Conservation (phyloP, 495 filamentous ascomycete species). For the Daldinia caldariorum region DNA sequence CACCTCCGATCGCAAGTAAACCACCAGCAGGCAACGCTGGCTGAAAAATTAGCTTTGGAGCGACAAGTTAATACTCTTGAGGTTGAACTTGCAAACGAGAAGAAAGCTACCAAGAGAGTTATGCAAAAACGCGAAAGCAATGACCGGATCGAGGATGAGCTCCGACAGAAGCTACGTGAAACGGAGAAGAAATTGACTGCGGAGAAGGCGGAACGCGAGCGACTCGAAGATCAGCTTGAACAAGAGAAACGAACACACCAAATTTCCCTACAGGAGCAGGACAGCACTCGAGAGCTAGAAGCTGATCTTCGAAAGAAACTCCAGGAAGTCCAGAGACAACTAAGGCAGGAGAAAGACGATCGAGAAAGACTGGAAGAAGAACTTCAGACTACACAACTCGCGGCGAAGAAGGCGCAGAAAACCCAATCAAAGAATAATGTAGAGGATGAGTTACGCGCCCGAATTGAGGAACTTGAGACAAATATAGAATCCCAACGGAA, state of each 20-base stretch:
- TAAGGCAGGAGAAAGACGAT: conserved; percentile 51
- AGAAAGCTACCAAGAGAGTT: conserved; percentile 69
- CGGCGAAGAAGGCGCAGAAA: conserved; percentile 54
- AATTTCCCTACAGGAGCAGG: conserved; percentile 38
- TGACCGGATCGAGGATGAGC: conserved; percentile 55
- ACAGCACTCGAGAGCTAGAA: conserved; percentile 42
- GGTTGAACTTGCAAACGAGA: conserved; percentile 82
- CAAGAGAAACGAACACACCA: conserved; percentile 44
- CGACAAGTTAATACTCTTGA: conserved; percentile 78
- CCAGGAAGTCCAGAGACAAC: conserved; percentile 42
- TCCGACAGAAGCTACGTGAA: conserved; percentile 58
- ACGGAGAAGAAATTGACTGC: conserved; percentile 61
- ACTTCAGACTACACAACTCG: conserved; percentile 47
- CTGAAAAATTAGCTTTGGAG: conserved; percentile 80
- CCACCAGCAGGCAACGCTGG: conserved; percentile 70
- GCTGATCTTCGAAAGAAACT: conserved; percentile 47
- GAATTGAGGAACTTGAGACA: conserved; percentile 50
- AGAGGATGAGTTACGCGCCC: conserved; percentile 33
- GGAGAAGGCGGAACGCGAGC: conserved; percentile 59
- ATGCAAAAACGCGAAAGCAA: conserved; percentile 61
- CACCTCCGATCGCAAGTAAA: conserved; percentile 75
- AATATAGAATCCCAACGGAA: conserved; percentile 55
- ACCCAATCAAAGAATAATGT: conserved; percentile 15
- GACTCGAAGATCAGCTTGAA: conserved; percentile 51
- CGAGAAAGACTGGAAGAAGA: conserved; percentile 51